Evolutionary conservation across 2,329 filamentous ascomycete species (phyloP), one percentile per base, ranked within the genome.

Genomic region (Lasiodiplodia sp.): DNA sequence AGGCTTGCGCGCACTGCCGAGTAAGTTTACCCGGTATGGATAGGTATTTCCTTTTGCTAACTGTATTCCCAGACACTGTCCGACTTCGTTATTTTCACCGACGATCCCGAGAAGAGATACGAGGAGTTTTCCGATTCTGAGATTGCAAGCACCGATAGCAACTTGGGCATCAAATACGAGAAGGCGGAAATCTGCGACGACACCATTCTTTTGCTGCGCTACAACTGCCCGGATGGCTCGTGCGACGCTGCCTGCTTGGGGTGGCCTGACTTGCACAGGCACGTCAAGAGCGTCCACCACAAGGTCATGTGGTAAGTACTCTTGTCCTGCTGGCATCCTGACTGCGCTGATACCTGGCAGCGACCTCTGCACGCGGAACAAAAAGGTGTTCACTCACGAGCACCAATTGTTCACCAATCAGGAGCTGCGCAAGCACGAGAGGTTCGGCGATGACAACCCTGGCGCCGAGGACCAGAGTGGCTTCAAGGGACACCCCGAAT

Each of bases 301-400:
- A 97, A 95, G 82, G 90, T 92, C 77, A 94, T 96, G 91, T 96
- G 88, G 85, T 87, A 81, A 71, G 83, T 83, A 51, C 28, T 12
- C 21, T 49, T 47, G 37, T 52, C 3, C 38, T n/a, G n/a, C 11
- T 18, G 7, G 11, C 8, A 25, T 49, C 4, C 34, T 25, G 3
- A n/a, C n/a, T 21, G n/a, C 31, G 23, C 62, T 56, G 53, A 60
- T 11, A 18, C 8, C 31, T 14, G 60, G 37, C 70, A 86, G 92
- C 80, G 93, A 97, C 79, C 85, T 97, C 12, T 97, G 94, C 80
- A 92, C 94, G 7, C 86, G 94, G 70, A 94, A 97, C 83, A 99
- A 99, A 82, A 97, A 97, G 77, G 94, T 97, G 40, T 99, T 99
- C 75, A 97, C 96, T 1, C 96, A 99, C 81, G 96, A 99, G 80